Percentiles rank a stretch among this genome's conserved stretches.
Conservation (phyloP, 2,329 filamentous ascomycete species). For the Aspergillus fumigatiaffinis region DNA sequence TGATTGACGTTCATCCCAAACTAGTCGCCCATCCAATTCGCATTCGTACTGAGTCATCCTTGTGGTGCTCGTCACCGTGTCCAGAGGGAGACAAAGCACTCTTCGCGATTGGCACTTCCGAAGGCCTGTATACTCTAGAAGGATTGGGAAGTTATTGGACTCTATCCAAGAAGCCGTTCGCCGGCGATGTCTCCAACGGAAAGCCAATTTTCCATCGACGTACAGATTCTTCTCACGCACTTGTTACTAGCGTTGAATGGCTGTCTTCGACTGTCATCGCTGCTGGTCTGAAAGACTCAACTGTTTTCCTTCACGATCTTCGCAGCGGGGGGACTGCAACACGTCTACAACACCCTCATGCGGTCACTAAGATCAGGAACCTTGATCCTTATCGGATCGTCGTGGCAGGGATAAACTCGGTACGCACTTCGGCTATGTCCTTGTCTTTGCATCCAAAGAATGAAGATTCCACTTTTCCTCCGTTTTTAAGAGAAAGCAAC, state of each 20-base stretch:
- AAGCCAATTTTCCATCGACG: conserved; percentile 14
- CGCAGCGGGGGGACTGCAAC: conserved; percentile 29
- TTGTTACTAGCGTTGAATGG: conserved; percentile 37
- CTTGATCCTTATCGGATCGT: conserved; percentile 35
- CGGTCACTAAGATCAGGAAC: conserved; percentile 32
- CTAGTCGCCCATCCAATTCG: conserved; percentile 25
- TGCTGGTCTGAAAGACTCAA: conserved; percentile 32
- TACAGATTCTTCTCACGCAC: conserved; percentile 23
- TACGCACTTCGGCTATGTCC: conserved; percentile 14
- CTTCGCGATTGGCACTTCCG: conserved; percentile 38
- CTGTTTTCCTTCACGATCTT: conserved; percentile 33
- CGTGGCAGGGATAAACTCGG: conserved; percentile 30
- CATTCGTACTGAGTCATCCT: conserved; percentile 23
- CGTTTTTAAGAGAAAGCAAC: background rate
- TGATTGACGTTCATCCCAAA: background rate
- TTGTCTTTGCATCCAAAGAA: background rate
- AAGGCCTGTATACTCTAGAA: conserved; percentile 33
- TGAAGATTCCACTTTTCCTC: background rate
- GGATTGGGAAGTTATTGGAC: conserved; percentile 26
- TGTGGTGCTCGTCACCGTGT: conserved; percentile 37
- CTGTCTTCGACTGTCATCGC: conserved; percentile 33
- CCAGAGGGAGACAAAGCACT: conserved; percentile 25
- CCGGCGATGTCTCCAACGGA: conserved; percentile 11
- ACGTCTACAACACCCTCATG: conserved; percentile 32
- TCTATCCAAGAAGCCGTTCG: conserved; percentile 25